Evolutionary conservation across 176 grass and related monocot genomes (phyloP).

Genomic region (Poa annua): DNA sequence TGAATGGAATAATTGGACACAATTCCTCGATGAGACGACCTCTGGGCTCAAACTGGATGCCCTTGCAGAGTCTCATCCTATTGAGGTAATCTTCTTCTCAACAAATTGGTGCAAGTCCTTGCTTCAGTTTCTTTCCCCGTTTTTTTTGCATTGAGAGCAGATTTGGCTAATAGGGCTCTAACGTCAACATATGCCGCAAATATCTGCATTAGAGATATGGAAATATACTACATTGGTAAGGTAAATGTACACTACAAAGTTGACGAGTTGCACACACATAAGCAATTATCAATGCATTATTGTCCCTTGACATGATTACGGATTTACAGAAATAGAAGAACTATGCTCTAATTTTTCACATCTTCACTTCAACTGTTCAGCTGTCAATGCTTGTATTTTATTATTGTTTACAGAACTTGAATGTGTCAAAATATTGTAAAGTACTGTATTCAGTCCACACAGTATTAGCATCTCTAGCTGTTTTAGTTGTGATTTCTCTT

Average conservation of each 20-base stretch:
- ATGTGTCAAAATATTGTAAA: neutral
- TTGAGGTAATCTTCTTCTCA: constrained; percentile 75
- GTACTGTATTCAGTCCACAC: constrained; percentile 10
- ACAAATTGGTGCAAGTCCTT: neutral
- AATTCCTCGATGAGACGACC: constrained; percentile 84
- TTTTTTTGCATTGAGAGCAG: neutral
- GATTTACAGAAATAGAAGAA: constrained; percentile 5
- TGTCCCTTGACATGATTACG: constrained; percentile 10
- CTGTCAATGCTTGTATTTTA: constrained; percentile 16
- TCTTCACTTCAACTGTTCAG: constrained; percentile 10
- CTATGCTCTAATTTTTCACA: neutral
- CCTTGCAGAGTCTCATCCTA: constrained; percentile 94
- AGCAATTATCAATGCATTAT: neutral
- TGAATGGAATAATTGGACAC: constrained; percentile 96
- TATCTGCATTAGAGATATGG: constrained; percentile 9
- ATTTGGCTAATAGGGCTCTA: constrained; percentile 21
- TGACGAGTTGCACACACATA: neutral
- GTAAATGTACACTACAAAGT: neutral
- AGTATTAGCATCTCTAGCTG: constrained; percentile 19
- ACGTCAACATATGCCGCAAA: neutral
- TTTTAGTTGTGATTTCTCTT: constrained; percentile 26
- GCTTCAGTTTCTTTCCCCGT: neutral
- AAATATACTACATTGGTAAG: neutral
- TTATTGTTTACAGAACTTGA: constrained; percentile 7
- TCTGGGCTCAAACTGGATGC: constrained; percentile 82